Percentiles rank a stretch among this genome's conserved stretches.
Evolutionary conservation across 495 filamentous ascomycete genomes (phyloP).

Genomic region (Hyaloscypha variabilis): DNA sequence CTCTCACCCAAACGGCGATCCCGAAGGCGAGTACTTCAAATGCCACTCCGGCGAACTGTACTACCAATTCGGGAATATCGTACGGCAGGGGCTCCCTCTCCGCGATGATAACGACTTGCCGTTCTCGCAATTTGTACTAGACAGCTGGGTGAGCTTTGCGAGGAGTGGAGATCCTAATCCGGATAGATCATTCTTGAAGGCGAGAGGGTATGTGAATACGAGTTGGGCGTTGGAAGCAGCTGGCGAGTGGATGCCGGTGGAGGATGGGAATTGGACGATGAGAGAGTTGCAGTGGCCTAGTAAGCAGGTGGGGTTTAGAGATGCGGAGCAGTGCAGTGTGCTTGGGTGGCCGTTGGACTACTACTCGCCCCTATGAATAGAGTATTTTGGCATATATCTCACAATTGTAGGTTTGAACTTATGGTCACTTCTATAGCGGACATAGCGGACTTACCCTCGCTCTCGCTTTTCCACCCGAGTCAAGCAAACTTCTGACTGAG

Average conservation of each 20-base stretch:
- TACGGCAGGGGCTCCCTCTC: conserved; percentile 13
- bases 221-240: conserved; percentile 10
- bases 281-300: conserved; percentile 26
- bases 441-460: too few species aligned
- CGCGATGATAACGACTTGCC: conserved; percentile 26
- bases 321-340: conserved; percentile 23
- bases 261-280: conserved; percentile 5
- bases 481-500: too few species aligned
- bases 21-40: conserved; percentile 41
- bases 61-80: conserved; percentile 43
- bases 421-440: too few species aligned
- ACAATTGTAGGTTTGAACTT: too few species aligned
- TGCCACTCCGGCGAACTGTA: conserved; percentile 53
- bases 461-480: too few species aligned
- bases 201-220: conserved; percentile 24
- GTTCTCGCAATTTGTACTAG: conserved; percentile 24
- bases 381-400: too few species aligned
- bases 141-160: conserved; percentile 28
- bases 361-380: conserved; percentile 4
- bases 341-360: conserved; percentile 25
- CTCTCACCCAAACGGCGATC: conserved; percentile 39
- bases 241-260: conserved; percentile 22
- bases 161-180: conserved; percentile 28
- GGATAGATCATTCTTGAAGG: conserved; percentile 17
- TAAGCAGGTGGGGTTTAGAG: conserved; percentile 22